Evolutionary conservation across 1,284 basidiomycete species (phyloP).

Genomic region (Leccinum angustisporum): DNA sequence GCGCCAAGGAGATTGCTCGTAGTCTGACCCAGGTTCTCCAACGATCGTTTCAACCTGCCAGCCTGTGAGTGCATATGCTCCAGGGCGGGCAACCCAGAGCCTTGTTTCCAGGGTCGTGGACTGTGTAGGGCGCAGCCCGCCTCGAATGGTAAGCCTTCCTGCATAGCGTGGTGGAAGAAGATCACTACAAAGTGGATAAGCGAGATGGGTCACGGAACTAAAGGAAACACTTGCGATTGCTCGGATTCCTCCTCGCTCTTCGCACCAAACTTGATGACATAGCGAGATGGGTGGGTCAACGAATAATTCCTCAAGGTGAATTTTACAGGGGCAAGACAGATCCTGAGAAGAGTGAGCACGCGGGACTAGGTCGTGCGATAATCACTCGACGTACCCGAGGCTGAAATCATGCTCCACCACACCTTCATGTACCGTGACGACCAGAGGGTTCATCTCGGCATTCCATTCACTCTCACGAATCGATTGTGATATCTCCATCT

Average conservation of each 20-base stretch:
- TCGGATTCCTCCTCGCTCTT: conserved; percentile 23
- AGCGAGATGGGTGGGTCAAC: conserved; percentile 53
- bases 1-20: conserved; percentile 26
- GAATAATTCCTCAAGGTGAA: conserved; percentile 74
- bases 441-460: conserved; percentile 71
- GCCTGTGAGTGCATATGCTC: conserved; percentile 59
- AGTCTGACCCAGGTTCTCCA: conserved; percentile 33
- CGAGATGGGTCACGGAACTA: background rate
- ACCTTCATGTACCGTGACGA: conserved; percentile 45
- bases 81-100: conserved; percentile 61
- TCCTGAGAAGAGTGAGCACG: conserved; percentile 41
- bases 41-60: conserved; percentile 71
- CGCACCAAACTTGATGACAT: conserved; percentile 47
- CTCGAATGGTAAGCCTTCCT: conserved; percentile 61
- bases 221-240: conserved; percentile 38
- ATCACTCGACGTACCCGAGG: conserved; percentile 48
- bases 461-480: conserved; percentile 78
- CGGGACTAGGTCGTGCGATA: background rate
- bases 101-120: conserved; percentile 44
- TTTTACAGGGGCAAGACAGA: conserved; percentile 52
- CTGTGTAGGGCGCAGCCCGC: conserved; percentile 51
- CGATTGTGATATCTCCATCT: conserved; percentile 61
- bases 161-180: conserved; percentile 52
- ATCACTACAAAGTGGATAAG: conserved; percentile 33
- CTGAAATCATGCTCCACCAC: conserved; percentile 63